These are phyloP conservation scores for Hypoxylon sp. DNA, from an alignment of 2,329 filamentous ascomycete species.

Conservation along the genomic window DNA sequence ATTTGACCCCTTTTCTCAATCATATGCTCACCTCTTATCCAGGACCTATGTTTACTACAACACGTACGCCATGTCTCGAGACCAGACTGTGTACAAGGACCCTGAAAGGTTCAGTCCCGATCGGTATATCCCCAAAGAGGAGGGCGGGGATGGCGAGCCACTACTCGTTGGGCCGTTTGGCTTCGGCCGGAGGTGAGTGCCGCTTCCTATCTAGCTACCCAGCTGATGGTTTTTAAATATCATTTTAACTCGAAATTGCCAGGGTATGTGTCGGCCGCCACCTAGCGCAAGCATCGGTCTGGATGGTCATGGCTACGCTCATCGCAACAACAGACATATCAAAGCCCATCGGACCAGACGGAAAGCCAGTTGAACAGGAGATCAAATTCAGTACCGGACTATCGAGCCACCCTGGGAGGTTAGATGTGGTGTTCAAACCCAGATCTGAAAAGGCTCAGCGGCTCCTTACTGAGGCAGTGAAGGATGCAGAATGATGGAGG, in stretches of 20 bases:
- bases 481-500: conserved; percentile 19
- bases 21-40: neutral
- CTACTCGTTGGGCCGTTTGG: conserved; percentile 34
- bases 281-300: conserved; percentile 36
- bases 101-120: conserved; percentile 37
- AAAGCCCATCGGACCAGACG: conserved; percentile 32
- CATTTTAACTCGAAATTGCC: conserved; percentile 6
- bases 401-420: conserved; percentile 36
- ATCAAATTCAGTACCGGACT: conserved; percentile 38
- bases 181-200: conserved; percentile 35
- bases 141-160: conserved; percentile 35
- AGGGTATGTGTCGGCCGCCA: conserved; percentile 38
- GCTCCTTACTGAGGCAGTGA: conserved; percentile 29
- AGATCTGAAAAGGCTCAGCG: conserved; percentile 33
- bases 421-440: conserved; percentile 36
- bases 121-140: conserved; percentile 31
- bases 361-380: conserved; percentile 33
- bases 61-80: conserved; percentile 37
- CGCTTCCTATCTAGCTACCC: neutral
- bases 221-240: neutral
- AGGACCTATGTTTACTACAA: conserved; percentile 39
- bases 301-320: conserved; percentile 38
- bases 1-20: too few species aligned
- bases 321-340: conserved; percentile 38
- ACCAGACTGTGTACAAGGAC: conserved; percentile 30